phyloP scores from a whole-genome alignment of 352 stramenopile genomes.

The Discostella stelligera region DNA sequence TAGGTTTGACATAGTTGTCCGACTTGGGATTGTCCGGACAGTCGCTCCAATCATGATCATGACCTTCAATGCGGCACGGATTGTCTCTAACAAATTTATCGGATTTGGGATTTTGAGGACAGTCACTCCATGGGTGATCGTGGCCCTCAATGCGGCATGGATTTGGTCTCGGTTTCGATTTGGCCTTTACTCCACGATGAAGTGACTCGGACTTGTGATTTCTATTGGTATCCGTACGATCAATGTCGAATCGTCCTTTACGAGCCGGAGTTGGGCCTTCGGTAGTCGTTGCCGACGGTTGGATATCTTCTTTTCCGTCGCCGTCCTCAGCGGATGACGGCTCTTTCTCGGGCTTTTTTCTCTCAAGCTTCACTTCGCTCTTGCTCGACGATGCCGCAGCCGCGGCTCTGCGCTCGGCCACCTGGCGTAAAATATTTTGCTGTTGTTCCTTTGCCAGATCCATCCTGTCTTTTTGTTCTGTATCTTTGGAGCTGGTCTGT shows the following conservation, averaged over 20 bases:
- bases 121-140: slow-evolving; percentile 15
- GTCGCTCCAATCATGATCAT: slow-evolving; percentile 18
- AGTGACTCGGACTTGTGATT: not conserved
- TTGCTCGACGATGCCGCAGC: too few species aligned
- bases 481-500: slow-evolving; percentile 7
- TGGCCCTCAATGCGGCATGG: slow-evolving; percentile 22
- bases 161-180: slow-evolving; percentile 17
- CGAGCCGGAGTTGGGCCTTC: not conserved
- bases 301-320: not conserved
- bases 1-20: not conserved
- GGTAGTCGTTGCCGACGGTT: not conserved
- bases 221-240: not conserved
- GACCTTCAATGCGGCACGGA: slow-evolving; percentile 19
- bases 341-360: not conserved
- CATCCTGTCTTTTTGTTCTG: slow-evolving; percentile 21
- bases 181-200: not conserved
- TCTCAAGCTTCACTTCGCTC: too few species aligned
- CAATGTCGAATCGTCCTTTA: not conserved
- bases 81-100: slow-evolving; percentile 11
- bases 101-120: slow-evolving; percentile 11
- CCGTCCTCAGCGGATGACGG: not conserved
- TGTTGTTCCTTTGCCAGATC: slow-evolving; percentile 33
- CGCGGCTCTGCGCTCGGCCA: slow-evolving; percentile 32
- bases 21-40: slow-evolving; percentile 17
- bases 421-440: slow-evolving; percentile 33